These are phyloP conservation scores for Fraxinus latifolia DNA, from an alignment of 305 asterid genomes.

Conservation along the genomic window DNA sequence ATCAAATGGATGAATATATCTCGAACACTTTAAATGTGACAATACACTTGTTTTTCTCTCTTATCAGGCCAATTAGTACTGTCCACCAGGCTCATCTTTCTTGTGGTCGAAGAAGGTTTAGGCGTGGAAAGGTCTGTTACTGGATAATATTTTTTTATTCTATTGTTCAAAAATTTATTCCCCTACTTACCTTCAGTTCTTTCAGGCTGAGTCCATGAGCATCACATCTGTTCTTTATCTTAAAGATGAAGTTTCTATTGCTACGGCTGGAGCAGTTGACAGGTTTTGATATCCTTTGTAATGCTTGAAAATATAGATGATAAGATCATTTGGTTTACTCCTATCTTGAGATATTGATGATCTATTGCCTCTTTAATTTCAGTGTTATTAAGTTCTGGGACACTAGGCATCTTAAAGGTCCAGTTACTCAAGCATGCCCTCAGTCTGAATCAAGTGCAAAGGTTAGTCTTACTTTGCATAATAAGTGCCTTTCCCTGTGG, in stretches of 20 bases:
- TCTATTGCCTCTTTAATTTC: constrained; percentile 19
- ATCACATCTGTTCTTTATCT: constrained; percentile 88
- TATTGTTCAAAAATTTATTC: constrained; percentile 1
- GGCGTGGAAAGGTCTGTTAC: constrained; percentile 63
- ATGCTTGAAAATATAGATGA: constrained; percentile 10
- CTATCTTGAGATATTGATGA: constrained; percentile 19
- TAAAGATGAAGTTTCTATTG: constrained; percentile 77
- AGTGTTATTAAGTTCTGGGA: constrained; percentile 91
- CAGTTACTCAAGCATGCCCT: constrained; percentile 71
- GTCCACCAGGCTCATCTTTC: constrained; percentile 66
- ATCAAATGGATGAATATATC: background rate
- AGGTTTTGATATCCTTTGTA: constrained; percentile 40
- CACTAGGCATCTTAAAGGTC: constrained; percentile 70
- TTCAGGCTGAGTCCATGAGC: constrained; percentile 72
- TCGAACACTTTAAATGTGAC: constrained; percentile 4
- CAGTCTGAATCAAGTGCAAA: constrained; percentile 35
- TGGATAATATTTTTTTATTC: background rate
- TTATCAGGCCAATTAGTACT: constrained; percentile 55
- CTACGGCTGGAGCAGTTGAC: constrained; percentile 98
- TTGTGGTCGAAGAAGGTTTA: constrained; percentile 49
- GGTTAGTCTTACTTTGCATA: constrained; percentile 37
- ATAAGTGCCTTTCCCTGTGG: background rate
- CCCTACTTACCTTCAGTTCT: background rate
- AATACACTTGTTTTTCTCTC: constrained; percentile 8
- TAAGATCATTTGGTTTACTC: constrained; percentile 5